Evolutionary conservation across 768 basidiomycete species (phyloP), one percentile per base, ranked within the genome.

Genomic region (Hericium coralloides): DNA sequence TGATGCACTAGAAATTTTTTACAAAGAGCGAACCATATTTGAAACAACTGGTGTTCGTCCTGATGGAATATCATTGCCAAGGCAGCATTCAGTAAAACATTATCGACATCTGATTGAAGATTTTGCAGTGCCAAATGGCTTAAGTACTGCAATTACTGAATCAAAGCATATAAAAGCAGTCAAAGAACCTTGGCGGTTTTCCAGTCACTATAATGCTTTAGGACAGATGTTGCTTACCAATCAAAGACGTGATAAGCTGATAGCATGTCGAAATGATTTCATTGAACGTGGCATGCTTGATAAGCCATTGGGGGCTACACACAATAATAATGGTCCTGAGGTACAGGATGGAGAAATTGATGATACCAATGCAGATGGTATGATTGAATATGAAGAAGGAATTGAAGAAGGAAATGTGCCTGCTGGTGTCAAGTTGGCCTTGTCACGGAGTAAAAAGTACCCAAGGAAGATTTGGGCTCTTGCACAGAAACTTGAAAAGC

Each of bases 141-240:
- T 59, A 67, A 65, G 64, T 37, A 62, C 60, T 0, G 65, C 64
- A 2, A 66, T 66, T 9, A 65, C 59, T 0, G 64, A 66, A 52
- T 54, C 10, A 65, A 49, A 71, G 69, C 55, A 60, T 70, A 12
- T 64, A 56, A 6, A 60, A 63, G 12, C 58, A 15, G 55, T 66
- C 0, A 66, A 66, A 47, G 62, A 63, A 23, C 65, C 65, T 0
- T 66, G 65, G 65, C 47, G 61, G 1, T 49, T 59, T 1, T 64
- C 65, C 5, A 64, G 43, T 38, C 59, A 51, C 2, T 61, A 39
- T 38, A 51, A 61, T 12, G 58, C 63, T 15, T 38, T 66, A 8
- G 49, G 26, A 2, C 65, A 66, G 38, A 66, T 61, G 60, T 43
- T 65, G 1, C 43, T 50, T 4, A 64, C 55, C 14, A 63, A 58